These are phyloP conservation scores for Leucoagaricus sp. DNA, from an alignment of 1,284 basidiomycete genomes.

Conservation along the genomic window DNA sequence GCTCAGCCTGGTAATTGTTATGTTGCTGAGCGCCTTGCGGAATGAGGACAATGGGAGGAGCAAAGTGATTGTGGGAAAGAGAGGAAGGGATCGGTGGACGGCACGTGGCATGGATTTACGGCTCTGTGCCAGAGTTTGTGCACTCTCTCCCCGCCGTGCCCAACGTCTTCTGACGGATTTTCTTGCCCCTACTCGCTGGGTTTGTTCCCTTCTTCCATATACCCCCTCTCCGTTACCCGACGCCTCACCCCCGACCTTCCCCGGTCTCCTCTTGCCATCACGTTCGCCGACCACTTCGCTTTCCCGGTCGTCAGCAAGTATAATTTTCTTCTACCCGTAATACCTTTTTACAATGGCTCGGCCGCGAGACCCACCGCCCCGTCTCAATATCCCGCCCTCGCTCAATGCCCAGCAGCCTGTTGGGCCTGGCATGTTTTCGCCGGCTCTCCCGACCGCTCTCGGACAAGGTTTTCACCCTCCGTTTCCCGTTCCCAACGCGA, in stretches of 20 bases:
- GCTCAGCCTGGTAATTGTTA: no score
- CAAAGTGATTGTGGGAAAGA: constrained; percentile 2
- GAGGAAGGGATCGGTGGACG: neutral
- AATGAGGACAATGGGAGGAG: neutral
- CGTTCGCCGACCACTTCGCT: neutral
- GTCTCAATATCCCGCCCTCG: constrained; percentile 47
- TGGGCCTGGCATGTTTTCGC: constrained; percentile 58
- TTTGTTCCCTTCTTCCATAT: neutral
- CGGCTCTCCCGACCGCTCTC: constrained; percentile 60
- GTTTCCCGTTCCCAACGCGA: constrained; percentile 44
- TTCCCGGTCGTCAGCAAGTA: neutral
- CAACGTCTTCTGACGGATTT: constrained; percentile 1
- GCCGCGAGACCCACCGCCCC: constrained; percentile 36
- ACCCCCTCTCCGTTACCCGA: neutral
- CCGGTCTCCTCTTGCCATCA: neutral
- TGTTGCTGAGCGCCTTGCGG: neutral
- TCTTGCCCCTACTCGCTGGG: neutral
- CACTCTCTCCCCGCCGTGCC: neutral
- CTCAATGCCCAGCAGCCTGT: constrained; percentile 49
- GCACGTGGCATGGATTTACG: constrained; percentile 14
- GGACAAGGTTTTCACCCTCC: constrained; percentile 60
- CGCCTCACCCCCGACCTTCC: neutral
- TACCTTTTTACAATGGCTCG: neutral
- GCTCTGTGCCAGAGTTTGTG: neutral
- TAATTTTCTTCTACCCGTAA: neutral